Base-by-base conservation (phyloP, 805 yeast genomes). In the Yamadazyma kitorensis region DNA sequence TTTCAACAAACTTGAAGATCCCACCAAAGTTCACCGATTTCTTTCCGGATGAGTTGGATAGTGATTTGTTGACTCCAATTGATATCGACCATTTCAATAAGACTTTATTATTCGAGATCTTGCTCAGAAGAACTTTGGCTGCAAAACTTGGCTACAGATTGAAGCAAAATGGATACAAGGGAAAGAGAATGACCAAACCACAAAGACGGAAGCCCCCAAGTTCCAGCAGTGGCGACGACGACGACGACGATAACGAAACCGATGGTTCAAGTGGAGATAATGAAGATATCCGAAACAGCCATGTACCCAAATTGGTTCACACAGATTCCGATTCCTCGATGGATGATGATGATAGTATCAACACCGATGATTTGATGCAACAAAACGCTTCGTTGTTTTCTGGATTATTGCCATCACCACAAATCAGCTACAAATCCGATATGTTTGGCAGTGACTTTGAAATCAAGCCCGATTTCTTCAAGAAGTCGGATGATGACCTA, bases 61-160 rank as follows among this genome's bases (percentile, higher is more conserved):
- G 38, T 6, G 36, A 35, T 17, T 37, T 57, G 25, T 31, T 64
- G 16, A 36, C 47, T 5, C 37, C 48, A 8, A 29, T 29, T 2
- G 70, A 64, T 29, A 47, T 54, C 13, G 51, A 54, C 8, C 37
- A 42, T n/a, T 40, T 65, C 31, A 56, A 65, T 31, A 52, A 48
- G 25, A 52, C 51, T 34, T 29, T 67, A 0, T 46, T 62, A n/a
- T 49, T 63, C 19, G 73, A 66, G 34, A 39, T 63, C 5, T 49
- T 67, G 27, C 35, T 67, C n/a, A 53, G 72, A 37, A 45, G 69
- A 36, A 67, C 71, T 1, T 43, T 65, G 41, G 64, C 69, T 21
- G 72, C 70, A 5, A 67, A 67, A 45, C 52, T 67, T 16, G 62
- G 49, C 3, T 67, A 52, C 38, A 41, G 72, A 25, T 47, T 67